phyloP scores from a whole-genome alignment of 306 rosid genomes.

The Vigna mungo region DNA sequence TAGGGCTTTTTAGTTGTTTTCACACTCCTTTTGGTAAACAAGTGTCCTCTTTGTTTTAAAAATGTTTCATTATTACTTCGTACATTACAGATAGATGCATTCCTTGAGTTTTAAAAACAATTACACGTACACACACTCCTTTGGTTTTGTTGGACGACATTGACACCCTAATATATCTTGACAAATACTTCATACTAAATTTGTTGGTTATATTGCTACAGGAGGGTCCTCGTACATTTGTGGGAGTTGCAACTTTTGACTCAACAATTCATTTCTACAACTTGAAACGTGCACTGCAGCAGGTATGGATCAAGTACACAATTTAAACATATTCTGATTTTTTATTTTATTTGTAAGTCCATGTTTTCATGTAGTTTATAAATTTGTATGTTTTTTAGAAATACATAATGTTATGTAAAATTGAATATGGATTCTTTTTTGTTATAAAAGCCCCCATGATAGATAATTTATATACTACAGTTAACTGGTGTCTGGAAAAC shows the following conservation, averaged over 20 bases:
- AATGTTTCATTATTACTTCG: too few relatives aligned
- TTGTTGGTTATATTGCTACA: conserved; percentile 49
- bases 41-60: not conserved
- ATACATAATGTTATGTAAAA: conserved; percentile 11
- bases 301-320: conserved; percentile 58
- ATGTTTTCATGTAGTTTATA: conserved; percentile 27
- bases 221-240: conserved; percentile 93
- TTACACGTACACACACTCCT: too few relatives aligned
- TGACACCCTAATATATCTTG: not conserved
- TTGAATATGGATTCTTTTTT: conserved; percentile 11
- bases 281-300: conserved; percentile 92
- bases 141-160: too few relatives aligned
- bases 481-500: conserved; percentile 35
- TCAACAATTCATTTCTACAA: conserved; percentile 94
- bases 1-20: conserved; percentile 25
- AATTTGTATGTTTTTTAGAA: not conserved
- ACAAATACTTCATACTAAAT: conserved; percentile 22
- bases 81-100: too few relatives aligned
- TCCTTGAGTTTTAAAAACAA: too few relatives aligned
- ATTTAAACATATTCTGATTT: conserved; percentile 17
- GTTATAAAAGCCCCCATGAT: conserved; percentile 5
- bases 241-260: conserved; percentile 96
- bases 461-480: conserved; percentile 22
- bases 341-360: not conserved
- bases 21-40: not conserved